Base-by-base conservation (phyloP, 2,329 filamentous ascomycete genomes). In the Nothophaeocryptopus gaeumannii region DNA sequence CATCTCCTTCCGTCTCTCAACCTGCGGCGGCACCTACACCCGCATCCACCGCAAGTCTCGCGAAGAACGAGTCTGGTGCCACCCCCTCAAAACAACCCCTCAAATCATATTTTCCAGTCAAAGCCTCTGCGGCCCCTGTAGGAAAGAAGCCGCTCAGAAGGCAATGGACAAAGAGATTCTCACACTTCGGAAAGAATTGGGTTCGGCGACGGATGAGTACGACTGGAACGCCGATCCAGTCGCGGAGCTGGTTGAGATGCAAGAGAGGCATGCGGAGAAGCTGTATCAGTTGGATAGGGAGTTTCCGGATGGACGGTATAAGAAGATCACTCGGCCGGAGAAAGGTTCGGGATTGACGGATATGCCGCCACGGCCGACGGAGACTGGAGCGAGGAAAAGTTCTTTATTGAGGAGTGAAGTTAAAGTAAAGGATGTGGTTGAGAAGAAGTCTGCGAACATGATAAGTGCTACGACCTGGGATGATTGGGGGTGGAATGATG, bases 21-120 rank as follows among this genome's bases (percentile, higher is more conserved):
- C 56, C 14, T 73, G 71, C 52, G 45, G 56, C 9, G 70, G 67
- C 10, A 67, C 59, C 2, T 67, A 63, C 32, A 61, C 60, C 13
- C 32, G 37, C 35, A 36, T 32, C 15, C 47, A 45, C 33, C 16
- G 40, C 50, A 47, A 44, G 12, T 15, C 45, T 41, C 51, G 29
- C 10, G 53, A 45, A 29, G 38, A 42, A 13, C 55, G 48, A 45
- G 57, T 48, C 59, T 2, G 64, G 60, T 32, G 45, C 70, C 12
- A 58, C 40, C 12, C 40, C 68, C 30, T 29, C 47, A 7, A 46
- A 58, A 1, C 30, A 42, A 2, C 54, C 20, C 48, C 60, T 2
- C 63, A 60, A 31, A 47, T 71, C 12, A 58, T 39, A 11, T 42
- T 68, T 26, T 29, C 47, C 8, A 46, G 59, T 2, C 30, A 42